Base-by-base conservation (phyloP, 2,329 filamentous ascomycete species). In the Colletotrichum agaves region DNA sequence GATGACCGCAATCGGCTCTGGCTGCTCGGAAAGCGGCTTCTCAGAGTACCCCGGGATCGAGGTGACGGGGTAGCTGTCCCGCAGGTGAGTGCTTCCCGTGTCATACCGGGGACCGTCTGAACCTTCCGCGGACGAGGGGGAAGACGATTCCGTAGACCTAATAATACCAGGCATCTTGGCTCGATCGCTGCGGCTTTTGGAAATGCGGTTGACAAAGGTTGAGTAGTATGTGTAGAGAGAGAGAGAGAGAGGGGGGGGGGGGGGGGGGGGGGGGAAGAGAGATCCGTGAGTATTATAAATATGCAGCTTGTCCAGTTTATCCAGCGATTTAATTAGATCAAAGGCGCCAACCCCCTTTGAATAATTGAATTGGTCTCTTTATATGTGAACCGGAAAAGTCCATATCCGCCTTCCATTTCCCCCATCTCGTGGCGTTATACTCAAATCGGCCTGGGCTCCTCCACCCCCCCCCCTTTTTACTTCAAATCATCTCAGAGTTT, bases 1-100 rank as follows among this genome's bases (percentile, higher is more conserved):
- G 44, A 82, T 72, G 41, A 82, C 72, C 7, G 80, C 81, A 55
- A 82, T 81, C 37, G 80, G 78, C 56, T 79, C 76, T 31, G 44
- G 57, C n/a, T 49, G 43, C 41, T 60, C 44, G n/a, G 10, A 43
- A 27, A 49, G 17, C 46, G 46, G 46, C 23, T 49, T 49, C 46
- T 49, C 46, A 27, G 46, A 19, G 23, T 49, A 49, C 17, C 46
- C 46, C 3, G 46, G 46, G 46, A 49, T 49, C 10, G 46, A 49
- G 10, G 17, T 8, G 5, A 8, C 17, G 5, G 46, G 46, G 23
- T 19, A 49, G 10, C 5, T 7, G 17, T 27, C 23, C 4, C 46
- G 17, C 5, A 21, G 17, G 46, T 49, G 5, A 27, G 46, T 5
- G 5, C 8, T 49, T 21, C 17, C 46, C 4, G 17, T 27, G 8